Evolutionary conservation across 2,329 filamentous ascomycete species (phyloP).

Genomic region (Colletotrichum noveboracense): DNA sequence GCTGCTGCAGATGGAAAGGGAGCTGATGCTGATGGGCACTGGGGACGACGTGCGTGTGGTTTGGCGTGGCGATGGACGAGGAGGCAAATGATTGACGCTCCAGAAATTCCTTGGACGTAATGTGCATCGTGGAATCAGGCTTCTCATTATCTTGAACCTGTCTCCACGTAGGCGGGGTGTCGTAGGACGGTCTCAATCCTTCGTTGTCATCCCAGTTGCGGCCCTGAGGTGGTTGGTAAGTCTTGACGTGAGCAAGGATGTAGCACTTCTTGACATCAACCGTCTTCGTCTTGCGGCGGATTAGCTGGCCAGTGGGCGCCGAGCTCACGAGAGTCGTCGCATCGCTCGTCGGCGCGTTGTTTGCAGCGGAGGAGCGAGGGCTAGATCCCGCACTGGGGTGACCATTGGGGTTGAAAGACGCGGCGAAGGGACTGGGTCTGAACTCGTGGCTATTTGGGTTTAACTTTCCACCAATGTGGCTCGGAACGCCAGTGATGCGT

Average conservation of each 20-base stretch:
- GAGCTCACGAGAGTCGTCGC: not conserved
- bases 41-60: conserved; percentile 70
- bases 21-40: conserved; percentile 85
- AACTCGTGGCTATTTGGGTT: conserved; percentile 79
- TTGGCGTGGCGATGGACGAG: conserved; percentile 69
- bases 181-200: conserved; percentile 83
- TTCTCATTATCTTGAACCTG: conserved; percentile 73
- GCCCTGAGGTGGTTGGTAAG: conserved; percentile 54
- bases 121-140: conserved; percentile 63
- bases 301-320: conserved; percentile 52
- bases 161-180: conserved; percentile 86
- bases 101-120: conserved; percentile 81
- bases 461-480: conserved; percentile 60
- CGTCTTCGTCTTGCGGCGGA: conserved; percentile 74
- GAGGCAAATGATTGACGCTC: conserved; percentile 67
- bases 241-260: conserved; percentile 60
- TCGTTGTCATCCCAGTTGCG: conserved; percentile 77
- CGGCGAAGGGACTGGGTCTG: conserved; percentile 81
- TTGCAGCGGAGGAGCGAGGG: conserved; percentile 67
- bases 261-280: conserved; percentile 74
- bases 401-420: conserved; percentile 77
- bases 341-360: conserved; percentile 37
- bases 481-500: conserved; percentile 56
- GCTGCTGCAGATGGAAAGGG: conserved; percentile 81
- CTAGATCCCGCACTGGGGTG: conserved; percentile 73